phyloP scores from a whole-genome alignment of 2,329 filamentous ascomycete genomes.

The Trichoderma guizhouense region DNA sequence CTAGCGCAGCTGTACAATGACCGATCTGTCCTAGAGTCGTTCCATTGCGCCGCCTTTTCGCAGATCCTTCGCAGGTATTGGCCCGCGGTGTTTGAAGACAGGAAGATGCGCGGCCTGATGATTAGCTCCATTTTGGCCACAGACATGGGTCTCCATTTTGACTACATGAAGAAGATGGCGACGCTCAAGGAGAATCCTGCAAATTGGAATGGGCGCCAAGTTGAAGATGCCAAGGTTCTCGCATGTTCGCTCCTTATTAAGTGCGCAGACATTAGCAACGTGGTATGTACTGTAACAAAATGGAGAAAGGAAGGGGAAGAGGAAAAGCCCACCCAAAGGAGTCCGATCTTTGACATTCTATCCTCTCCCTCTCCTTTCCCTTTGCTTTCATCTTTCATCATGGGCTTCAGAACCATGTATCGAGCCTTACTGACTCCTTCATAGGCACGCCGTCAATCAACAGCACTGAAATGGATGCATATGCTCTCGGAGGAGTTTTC shows the following conservation, averaged over 20 bases:
- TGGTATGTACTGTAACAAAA: conserved; percentile 58
- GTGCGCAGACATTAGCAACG: conserved; percentile 97
- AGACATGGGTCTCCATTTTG: conserved; percentile 95
- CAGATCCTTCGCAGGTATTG: conserved; percentile 92
- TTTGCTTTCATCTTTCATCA: neutral
- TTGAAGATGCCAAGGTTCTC: conserved; percentile 74
- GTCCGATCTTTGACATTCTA: neutral
- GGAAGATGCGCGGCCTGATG: conserved; percentile 81
- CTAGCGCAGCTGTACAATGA: conserved; percentile 96
- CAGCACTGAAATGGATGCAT: conserved; percentile 84
- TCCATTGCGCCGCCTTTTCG: conserved; percentile 94
- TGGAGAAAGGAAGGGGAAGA: neutral
- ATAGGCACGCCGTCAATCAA: conserved; percentile 78
- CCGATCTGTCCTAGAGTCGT: conserved; percentile 91
- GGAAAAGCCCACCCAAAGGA: neutral
- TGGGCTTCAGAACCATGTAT: neutral
- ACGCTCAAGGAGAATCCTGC: conserved; percentile 74
- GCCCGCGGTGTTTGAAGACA: conserved; percentile 76
- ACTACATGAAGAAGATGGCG: conserved; percentile 89
- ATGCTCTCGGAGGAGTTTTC: conserved; percentile 96
- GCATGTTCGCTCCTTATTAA: conserved; percentile 94
- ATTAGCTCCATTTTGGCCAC: conserved; percentile 97
- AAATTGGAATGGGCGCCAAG: conserved; percentile 71
- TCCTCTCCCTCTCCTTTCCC: neutral
- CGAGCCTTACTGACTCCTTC: neutral